Evolutionary conservation across 306 rosid genomes (phyloP).

Genomic region (Castanea sativa): DNA sequence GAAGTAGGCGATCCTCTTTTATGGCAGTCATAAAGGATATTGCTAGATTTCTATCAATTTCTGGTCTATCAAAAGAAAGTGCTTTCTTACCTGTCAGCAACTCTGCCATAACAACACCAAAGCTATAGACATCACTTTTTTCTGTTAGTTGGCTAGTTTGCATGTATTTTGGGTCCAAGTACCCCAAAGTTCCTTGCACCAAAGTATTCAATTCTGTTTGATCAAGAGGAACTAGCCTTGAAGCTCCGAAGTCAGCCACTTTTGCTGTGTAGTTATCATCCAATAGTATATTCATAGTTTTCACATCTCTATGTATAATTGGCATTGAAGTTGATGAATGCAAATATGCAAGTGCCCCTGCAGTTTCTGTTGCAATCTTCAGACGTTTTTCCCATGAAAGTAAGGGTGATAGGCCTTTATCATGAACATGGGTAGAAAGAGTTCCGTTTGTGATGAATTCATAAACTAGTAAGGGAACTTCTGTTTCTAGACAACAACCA

Average conservation of each 20-base stretch:
- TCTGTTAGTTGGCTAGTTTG: slow-evolving; percentile 44
- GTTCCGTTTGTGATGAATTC: slow-evolving; percentile 38
- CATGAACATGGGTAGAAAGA: slow-evolving; percentile 32
- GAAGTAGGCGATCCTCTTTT: slow-evolving; percentile 25
- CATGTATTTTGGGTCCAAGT: slow-evolving; percentile 48
- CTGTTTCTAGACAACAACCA: slow-evolving; percentile 50
- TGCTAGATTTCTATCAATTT: slow-evolving; percentile 35
- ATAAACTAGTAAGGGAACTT: slow-evolving; percentile 55
- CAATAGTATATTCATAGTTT: slow-evolving; percentile 42
- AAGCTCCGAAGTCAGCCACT: slow-evolving; percentile 54
- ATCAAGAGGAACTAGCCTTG: slow-evolving; percentile 45
- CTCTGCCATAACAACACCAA: slow-evolving; percentile 49
- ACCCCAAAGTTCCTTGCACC: slow-evolving; percentile 55
- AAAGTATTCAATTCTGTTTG: slow-evolving; percentile 32
- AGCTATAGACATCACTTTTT: slow-evolving; percentile 58
- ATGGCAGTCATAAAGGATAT: slow-evolving; percentile 26
- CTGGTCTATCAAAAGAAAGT: slow-evolving; percentile 24
- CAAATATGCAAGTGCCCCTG: slow-evolving; percentile 43
- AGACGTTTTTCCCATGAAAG: slow-evolving; percentile 37
- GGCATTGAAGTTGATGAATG: slow-evolving; percentile 44
- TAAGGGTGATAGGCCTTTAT: background rate
- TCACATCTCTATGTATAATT: slow-evolving; percentile 55
- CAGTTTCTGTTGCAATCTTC: slow-evolving; percentile 40
- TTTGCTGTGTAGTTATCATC: slow-evolving; percentile 33
- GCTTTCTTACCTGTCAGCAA: slow-evolving; percentile 42